Evolutionary conservation across 208 protist genomes (phyloP).

Genomic region (Herpetomonas muscarum): DNA sequence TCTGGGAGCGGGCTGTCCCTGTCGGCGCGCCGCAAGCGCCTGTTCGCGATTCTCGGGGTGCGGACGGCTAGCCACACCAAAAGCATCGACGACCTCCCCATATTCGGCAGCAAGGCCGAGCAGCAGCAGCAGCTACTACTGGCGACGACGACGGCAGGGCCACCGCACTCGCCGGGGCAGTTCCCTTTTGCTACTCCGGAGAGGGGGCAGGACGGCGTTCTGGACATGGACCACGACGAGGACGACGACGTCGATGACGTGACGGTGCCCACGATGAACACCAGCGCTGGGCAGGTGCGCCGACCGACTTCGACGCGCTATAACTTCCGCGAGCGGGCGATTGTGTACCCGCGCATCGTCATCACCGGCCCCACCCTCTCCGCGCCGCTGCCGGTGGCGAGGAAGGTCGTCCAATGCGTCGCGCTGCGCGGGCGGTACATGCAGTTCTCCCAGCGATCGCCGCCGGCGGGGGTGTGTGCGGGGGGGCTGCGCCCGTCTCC

Average conservation of each 20-base stretch:
- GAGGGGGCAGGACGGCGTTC: no score
- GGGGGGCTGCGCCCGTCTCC: not conserved
- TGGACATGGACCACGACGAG: no score
- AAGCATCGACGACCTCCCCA: not conserved
- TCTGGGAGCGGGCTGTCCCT: not conserved
- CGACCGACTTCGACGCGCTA: constrained; percentile 10
- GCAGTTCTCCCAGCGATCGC: constrained; percentile 17
- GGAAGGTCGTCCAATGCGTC: constrained; percentile 26
- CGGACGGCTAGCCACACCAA: not conserved
- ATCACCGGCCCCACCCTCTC: constrained; percentile 44
- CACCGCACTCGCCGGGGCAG: no score
- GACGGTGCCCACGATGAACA: no score
- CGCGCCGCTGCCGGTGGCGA: constrained; percentile 28
- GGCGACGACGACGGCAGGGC: no score
- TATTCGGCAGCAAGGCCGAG: not conserved
- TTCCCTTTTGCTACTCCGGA: no score
- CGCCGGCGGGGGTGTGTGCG: no score
- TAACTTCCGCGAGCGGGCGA: constrained; percentile 10
- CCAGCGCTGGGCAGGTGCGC: not conserved
- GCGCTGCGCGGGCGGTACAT: constrained; percentile 46
- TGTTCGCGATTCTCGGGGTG: not conserved
- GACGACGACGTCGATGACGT: no score
- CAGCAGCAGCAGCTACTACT: not conserved
- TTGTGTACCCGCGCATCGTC: constrained; percentile 71
- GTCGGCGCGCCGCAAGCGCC: not conserved